A percentile compares a stretch with the other conserved stretches of the same genome.
These are phyloP conservation scores for Hygrophorus russula DNA, from an alignment of 768 basidiomycete genomes.

Conservation along the genomic window DNA sequence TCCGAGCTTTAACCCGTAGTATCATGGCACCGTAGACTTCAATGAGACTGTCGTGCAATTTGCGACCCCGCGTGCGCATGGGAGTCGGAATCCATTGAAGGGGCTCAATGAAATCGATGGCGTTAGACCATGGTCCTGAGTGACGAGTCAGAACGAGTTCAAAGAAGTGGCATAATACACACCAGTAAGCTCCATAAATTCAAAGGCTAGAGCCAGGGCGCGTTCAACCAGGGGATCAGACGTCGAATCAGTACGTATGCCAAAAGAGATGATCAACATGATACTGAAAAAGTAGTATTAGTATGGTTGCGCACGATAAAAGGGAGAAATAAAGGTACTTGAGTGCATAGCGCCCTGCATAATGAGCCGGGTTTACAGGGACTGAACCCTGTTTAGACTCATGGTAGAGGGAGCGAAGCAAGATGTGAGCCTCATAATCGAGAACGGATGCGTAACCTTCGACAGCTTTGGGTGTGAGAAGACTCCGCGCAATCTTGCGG, in stretches of 20 bases:
- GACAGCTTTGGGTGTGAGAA: slow-evolving; percentile 9
- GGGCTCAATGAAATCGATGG: slow-evolving; percentile 11
- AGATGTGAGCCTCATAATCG: slow-evolving; percentile 12
- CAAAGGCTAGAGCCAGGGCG: slow-evolving; percentile 9
- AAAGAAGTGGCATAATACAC: neutral
- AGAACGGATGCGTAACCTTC: slow-evolving; percentile 9
- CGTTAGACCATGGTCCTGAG: slow-evolving; percentile 13
- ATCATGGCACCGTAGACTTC: slow-evolving; percentile 22
- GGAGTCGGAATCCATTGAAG: slow-evolving; percentile 11
- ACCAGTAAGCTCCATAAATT: slow-evolving; percentile 14
- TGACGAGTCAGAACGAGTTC: neutral
- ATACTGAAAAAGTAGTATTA: slow-evolving; percentile 7
- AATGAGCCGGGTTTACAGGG: slow-evolving; percentile 11
- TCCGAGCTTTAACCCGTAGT: slow-evolving; percentile 13
- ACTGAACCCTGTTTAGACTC: slow-evolving; percentile 7
- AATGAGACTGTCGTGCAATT: slow-evolving; percentile 13
- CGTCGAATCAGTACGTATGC: slow-evolving; percentile 10
- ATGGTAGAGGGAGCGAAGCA: slow-evolving; percentile 11
- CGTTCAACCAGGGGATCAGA: slow-evolving; percentile 9
- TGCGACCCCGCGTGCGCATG: slow-evolving; percentile 9
- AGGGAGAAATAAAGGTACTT: slow-evolving; percentile 9
- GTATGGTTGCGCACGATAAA: neutral
- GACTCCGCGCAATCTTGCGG: slow-evolving; percentile 11
- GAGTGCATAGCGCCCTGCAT: slow-evolving; percentile 11
- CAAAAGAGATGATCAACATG: slow-evolving; percentile 14